Conservation (phyloP, 2,329 filamentous ascomycete genomes). For the Monilinia fructicola region DNA sequence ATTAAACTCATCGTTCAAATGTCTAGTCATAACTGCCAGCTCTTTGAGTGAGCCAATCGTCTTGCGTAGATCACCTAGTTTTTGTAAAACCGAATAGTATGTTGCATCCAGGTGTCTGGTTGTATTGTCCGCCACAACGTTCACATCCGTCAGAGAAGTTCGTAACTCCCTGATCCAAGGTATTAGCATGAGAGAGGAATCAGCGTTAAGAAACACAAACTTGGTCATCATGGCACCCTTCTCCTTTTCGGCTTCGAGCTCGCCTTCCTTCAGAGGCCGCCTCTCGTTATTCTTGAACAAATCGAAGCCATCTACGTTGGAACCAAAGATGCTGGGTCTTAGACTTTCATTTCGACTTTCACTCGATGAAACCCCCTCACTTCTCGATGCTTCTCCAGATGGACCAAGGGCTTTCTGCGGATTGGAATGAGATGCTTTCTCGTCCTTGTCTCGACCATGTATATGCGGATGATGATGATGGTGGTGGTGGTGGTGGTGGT, state of each 20-base stretch:
- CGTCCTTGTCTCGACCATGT: slow-evolving; percentile 41
- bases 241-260: slow-evolving; percentile 46
- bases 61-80: slow-evolving; percentile 61
- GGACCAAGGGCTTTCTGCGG: slow-evolving; percentile 28
- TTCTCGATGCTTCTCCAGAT: slow-evolving; percentile 30
- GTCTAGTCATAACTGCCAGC: slow-evolving; percentile 60
- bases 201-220: slow-evolving; percentile 40
- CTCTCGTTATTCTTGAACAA: slow-evolving; percentile 23
- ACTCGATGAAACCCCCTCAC: slow-evolving; percentile 47
- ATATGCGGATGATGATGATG: slow-evolving; percentile 35
- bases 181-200: slow-evolving; percentile 18
- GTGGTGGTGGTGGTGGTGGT: slow-evolving; percentile 25
- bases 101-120: slow-evolving; percentile 69
- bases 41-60: slow-evolving; percentile 66
- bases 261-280: slow-evolving; percentile 43
- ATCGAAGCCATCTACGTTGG: slow-evolving; percentile 27
- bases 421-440: slow-evolving; percentile 34
- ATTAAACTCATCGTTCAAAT: slow-evolving; percentile 59
- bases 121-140: slow-evolving; percentile 59
- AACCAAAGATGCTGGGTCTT: slow-evolving; percentile 45
- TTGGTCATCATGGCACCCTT: slow-evolving; percentile 44
- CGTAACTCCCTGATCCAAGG: slow-evolving; percentile 49
- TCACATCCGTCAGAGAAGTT: slow-evolving; percentile 54
- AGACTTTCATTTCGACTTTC: slow-evolving; percentile 48
- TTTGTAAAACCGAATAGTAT: slow-evolving; percentile 72